phyloP scores from a whole-genome alignment of 148 eudicot genomes.

The Rhododendron mucronatum region DNA sequence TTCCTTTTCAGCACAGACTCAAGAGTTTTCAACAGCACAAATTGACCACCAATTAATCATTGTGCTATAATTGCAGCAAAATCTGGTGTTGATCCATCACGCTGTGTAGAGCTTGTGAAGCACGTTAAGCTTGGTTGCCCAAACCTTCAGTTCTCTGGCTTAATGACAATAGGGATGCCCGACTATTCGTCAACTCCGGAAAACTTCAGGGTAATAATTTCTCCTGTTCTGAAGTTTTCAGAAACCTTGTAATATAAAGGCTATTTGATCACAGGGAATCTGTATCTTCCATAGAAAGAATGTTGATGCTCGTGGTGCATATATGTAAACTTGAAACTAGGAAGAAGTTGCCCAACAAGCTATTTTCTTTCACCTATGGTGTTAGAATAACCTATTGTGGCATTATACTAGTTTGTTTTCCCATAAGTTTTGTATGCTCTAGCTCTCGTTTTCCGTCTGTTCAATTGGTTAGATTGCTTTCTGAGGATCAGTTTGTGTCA shows the following conservation, averaged over 20 bases:
- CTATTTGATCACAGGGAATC: too few relatives aligned
- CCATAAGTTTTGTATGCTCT: not conserved
- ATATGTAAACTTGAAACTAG: not conserved
- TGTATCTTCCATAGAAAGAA: too few relatives aligned
- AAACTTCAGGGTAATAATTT: constrained; percentile 67
- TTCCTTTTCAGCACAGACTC: not conserved
- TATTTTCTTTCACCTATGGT: not conserved
- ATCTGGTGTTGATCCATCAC: constrained; percentile 79
- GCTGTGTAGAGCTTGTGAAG: constrained; percentile 75
- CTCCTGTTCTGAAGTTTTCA: not conserved
- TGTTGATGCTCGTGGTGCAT: too few relatives aligned
- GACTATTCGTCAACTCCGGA: constrained; percentile 91
- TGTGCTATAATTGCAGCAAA: constrained; percentile 58
- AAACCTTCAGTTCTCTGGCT: constrained; percentile 72
- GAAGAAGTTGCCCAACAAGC: not conserved
- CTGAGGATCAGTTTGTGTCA: constrained; percentile 2
- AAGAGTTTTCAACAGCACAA: not conserved
- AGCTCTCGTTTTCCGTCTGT: not conserved
- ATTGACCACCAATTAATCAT: not conserved
- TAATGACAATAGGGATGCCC: constrained; percentile 98
- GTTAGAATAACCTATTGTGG: not conserved
- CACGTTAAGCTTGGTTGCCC: constrained; percentile 71
- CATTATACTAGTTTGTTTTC: not conserved
- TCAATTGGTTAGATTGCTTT: not conserved
- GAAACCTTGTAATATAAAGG: not conserved